These are phyloP conservation scores for Cytospora mali DNA, from an alignment of 2,329 filamentous ascomycete species.

Conservation along the genomic window DNA sequence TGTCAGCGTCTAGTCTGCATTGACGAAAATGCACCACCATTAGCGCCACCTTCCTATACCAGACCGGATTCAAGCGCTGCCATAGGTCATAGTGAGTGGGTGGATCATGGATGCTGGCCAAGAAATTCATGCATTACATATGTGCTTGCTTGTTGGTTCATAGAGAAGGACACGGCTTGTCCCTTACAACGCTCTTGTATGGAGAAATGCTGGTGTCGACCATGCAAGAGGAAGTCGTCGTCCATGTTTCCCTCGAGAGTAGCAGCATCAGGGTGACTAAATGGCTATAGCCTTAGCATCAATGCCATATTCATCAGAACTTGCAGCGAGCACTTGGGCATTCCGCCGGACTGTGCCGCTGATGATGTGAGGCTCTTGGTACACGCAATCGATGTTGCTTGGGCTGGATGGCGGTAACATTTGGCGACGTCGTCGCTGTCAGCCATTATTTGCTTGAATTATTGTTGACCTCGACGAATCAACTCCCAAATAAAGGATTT, in stretches of 20 bases:
- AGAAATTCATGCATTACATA: background rate
- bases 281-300: background rate
- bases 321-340: background rate
- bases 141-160: background rate
- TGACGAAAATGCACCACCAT: too few relatives aligned
- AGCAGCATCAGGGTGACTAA: too few relatives aligned
- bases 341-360: background rate
- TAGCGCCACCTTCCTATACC: background rate
- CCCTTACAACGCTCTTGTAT: background rate
- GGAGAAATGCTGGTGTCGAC: background rate
- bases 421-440: background rate
- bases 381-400: background rate
- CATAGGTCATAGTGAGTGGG: too few relatives aligned
- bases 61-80: background rate
- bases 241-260: too few relatives aligned
- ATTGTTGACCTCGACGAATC: too few relatives aligned
- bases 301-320: background rate
- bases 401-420: background rate
- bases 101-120: background rate
- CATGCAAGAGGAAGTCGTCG: background rate
- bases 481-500: background rate
- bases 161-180: too few relatives aligned
- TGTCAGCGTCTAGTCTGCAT: slow-evolving; percentile 2
- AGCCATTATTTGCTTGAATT: background rate
- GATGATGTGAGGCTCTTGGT: background rate